Conservation (phyloP, 495 filamentous ascomycete species). For the Talaromyces liani region DNA sequence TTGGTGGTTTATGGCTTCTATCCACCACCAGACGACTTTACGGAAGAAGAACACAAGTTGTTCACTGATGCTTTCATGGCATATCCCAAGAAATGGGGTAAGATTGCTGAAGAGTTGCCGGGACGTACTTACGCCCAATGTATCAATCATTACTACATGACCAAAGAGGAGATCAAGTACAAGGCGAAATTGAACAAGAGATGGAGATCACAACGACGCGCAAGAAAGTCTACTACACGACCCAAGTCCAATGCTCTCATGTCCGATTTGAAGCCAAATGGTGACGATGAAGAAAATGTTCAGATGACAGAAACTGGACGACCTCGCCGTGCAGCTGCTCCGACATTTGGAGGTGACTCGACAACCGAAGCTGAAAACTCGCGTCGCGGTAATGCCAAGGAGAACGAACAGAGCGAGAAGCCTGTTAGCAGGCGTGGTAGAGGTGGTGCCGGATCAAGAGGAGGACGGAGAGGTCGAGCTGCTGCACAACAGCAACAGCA, state of each 20-base stretch:
- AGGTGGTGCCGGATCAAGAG: constrained; percentile 27
- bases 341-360: constrained; percentile 57
- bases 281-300: constrained; percentile 45
- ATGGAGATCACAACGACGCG: constrained; percentile 57
- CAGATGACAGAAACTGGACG: constrained; percentile 62
- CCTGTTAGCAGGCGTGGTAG: constrained; percentile 40
- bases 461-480: constrained; percentile 28
- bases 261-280: constrained; percentile 56
- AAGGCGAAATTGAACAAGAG: constrained; percentile 72
- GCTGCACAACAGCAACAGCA: constrained; percentile 17
- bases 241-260: constrained; percentile 71
- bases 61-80: constrained; percentile 77
- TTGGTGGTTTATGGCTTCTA: constrained; percentile 65
- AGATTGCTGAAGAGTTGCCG: constrained; percentile 68
- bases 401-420: constrained; percentile 52
- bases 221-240: constrained; percentile 41
- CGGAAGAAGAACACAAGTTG: constrained; percentile 62
- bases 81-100: constrained; percentile 85
- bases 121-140: constrained; percentile 74
- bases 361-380: constrained; percentile 47
- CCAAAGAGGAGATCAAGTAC: constrained; percentile 78
- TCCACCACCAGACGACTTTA: constrained; percentile 78
- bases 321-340: constrained; percentile 62
- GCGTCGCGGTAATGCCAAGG: constrained; percentile 40
- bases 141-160: constrained; percentile 94